Base-by-base conservation (phyloP, 768 basidiomycete species). In the Lentinula boryana region DNA sequence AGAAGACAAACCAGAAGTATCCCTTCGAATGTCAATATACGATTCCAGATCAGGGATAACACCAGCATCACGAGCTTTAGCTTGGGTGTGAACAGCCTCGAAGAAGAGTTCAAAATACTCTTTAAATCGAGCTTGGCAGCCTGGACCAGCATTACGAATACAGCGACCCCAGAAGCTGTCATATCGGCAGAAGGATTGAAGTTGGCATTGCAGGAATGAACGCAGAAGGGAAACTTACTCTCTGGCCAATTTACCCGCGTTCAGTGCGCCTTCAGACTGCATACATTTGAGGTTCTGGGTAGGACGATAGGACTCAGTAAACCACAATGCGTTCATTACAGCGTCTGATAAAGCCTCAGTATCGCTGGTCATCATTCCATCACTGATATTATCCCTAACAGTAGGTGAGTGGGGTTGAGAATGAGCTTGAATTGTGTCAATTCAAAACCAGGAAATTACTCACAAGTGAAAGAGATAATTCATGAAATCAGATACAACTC, bases 251-350 rank as follows among this genome's bases (percentile, higher is more conserved):
- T 84, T 84, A 5, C 81, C 86, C 41, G 88, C 81, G 62, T 78
- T 79, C 46, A 76, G 70, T 66, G 82, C 81, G 3, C 75, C 75
- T n/a, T 60, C 52, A 7, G 75, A 68, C 61, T 78, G 76, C 32
- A 71, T 71, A 61, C 75, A 23, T 10, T 74, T 77, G 61, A 60
- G 66, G 49, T 71, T 72, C 27, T 67, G 68, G 4, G 82, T 78
- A 2, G 86, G 82, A 56, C 69, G 75, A 67, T 85, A 87, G 8
- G 67, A 70, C 38, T 82, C 72, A 16, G 79, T 80, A 65, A 82
- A 78, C 77, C 85, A 81, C 5, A 91, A 71, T 2, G 86, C 83
- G 67, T 87, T 86, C 83, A 91, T 87, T 66, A 91, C 86, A 38
- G 84, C 78, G 67, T 86, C 74, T 33, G 85, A 79, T 58, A 88